phyloP scores from a whole-genome alignment of 2,329 filamentous ascomycete species.

The Zasmidium angulare region DNA sequence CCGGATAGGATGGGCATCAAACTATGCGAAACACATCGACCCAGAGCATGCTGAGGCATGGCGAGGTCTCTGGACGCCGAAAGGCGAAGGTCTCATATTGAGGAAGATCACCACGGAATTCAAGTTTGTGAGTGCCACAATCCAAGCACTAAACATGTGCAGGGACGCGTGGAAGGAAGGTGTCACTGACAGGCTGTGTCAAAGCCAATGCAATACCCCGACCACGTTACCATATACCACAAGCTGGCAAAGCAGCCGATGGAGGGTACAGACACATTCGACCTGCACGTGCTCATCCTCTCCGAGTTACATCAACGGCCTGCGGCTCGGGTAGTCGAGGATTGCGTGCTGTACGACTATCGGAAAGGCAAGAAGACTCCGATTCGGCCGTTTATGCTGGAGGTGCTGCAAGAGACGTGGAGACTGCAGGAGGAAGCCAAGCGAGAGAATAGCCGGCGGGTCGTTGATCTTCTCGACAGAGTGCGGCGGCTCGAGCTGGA shows the following conservation, averaged over 20 bases:
- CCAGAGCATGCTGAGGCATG: slow-evolving; percentile 63
- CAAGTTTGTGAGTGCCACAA: slow-evolving; percentile 80
- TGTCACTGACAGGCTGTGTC: slow-evolving; percentile 12
- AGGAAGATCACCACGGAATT: slow-evolving; percentile 78
- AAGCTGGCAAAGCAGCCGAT: slow-evolving; percentile 62
- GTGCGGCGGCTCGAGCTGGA: slow-evolving; percentile 65
- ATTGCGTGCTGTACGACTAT: slow-evolving; percentile 79
- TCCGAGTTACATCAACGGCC: slow-evolving; percentile 72
- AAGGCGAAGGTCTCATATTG: slow-evolving; percentile 71
- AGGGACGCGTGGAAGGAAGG: slow-evolving; percentile 46
- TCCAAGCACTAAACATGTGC: slow-evolving; percentile 45
- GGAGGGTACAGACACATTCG: slow-evolving; percentile 54
- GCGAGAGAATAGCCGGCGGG: slow-evolving; percentile 51
- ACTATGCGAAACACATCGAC: slow-evolving; percentile 65
- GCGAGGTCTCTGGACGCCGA: slow-evolving; percentile 67
- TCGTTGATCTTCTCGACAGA: slow-evolving; percentile 56
- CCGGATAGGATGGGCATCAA: slow-evolving; percentile 70
- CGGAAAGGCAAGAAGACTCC: slow-evolving; percentile 55
- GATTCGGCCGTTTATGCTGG: slow-evolving; percentile 61
- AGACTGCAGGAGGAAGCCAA: slow-evolving; percentile 62
- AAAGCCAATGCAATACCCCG: slow-evolving; percentile 80
- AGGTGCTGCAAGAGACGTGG: slow-evolving; percentile 61
- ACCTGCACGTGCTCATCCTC: slow-evolving; percentile 64
- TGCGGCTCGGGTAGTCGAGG: slow-evolving; percentile 74
- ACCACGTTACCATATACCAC: slow-evolving; percentile 80